A percentile compares a stretch with the other conserved stretches of the same genome.
These are phyloP conservation scores for Heliamphora exappendiculata DNA, from an alignment of 148 eudicot genomes.

Conservation along the genomic window DNA sequence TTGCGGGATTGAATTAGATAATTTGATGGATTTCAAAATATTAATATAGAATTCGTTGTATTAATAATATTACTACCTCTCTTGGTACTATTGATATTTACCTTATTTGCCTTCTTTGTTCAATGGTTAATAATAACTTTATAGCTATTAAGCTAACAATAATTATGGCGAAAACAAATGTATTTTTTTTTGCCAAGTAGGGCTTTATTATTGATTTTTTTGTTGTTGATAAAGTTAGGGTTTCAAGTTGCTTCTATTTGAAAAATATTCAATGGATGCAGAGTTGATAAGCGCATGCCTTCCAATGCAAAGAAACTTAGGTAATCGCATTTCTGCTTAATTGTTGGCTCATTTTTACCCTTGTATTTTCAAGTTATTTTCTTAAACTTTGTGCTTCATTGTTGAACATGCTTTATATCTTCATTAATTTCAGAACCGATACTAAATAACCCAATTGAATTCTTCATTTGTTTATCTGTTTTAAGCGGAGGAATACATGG, in stretches of 20 bases:
- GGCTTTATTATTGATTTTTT: not conserved
- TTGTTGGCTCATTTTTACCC: conserved; percentile 39
- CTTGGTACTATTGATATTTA: too few species aligned
- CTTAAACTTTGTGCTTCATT: not conserved
- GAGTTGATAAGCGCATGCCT: conserved; percentile 88
- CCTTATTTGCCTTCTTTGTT: too few species aligned
- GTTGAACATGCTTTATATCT: conserved; percentile 2
- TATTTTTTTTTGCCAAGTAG: conserved; percentile 16
- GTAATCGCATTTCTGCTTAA: conserved; percentile 34
- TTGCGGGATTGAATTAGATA: too few species aligned
- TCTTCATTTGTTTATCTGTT: conserved; percentile 11
- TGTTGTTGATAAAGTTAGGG: not conserved
- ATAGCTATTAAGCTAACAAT: too few species aligned
- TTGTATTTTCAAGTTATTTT: conserved; percentile 47
- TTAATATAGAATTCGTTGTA: too few species aligned
- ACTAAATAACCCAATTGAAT: not conserved
- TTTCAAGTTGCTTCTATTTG: conserved; percentile 3
- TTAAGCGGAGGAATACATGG: conserved; percentile 57
- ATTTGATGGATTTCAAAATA: too few species aligned
- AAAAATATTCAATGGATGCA: conserved; percentile 24
- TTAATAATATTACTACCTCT: too few species aligned
- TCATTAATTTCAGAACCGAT: not conserved
- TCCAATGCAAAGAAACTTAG: conserved; percentile 78
- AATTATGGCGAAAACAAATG: conserved; percentile 91
- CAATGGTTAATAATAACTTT: too few species aligned